Evolutionary conservation across 208 protist species (phyloP), one percentile per base, ranked within the genome.

Genomic region (Naegleria gruberi): DNA sequence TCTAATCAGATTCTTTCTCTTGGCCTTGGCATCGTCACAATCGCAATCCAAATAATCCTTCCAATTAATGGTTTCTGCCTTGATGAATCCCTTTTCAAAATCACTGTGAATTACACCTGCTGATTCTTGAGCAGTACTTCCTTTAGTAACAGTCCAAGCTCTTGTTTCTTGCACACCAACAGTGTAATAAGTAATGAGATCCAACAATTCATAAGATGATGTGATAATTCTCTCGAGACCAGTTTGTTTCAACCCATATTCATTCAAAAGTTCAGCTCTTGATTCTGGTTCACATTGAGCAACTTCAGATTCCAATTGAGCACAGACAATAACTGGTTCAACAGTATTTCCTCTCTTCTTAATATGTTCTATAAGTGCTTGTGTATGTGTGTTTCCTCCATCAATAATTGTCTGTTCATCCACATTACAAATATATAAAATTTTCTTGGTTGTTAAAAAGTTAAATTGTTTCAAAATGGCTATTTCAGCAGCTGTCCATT

Each of bases 71-170:
- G 99, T 97, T 89, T 98, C 97, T 74, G 97, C 97, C 89, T 96
- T 98, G 90, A 99, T 98, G 92, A 98, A 99, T 74, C 96, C 95
- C 84, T 98, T 98, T 92, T 99, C 97, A 92, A 99, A 98, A 92
- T 99, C 99, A 44, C 95, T 98, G 91, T 99, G 99, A 92, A 99
- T 99, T 43, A 94, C 93, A 91, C 98, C 99, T 90, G 98, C 99
- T 51, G 98, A 98, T 93, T 99, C 95, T 41, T 98, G 98, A 19
- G 98, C 98, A 92, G 99, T 99, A 74, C 94, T 97, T 55, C 95
- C 95, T 51, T 94, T 93, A 89, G 97, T 95, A 81, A 99, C 96
- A 43, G 97, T 99, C 99, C 99, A 99, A 91, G 96, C 97, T 93
- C 98, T 98, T 23, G 99, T 97, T 91, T 99, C 98, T 92, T 99